Evolutionary conservation across 345 rosid genomes (phyloP).

Genomic region (Melastoma malabathricum): DNA sequence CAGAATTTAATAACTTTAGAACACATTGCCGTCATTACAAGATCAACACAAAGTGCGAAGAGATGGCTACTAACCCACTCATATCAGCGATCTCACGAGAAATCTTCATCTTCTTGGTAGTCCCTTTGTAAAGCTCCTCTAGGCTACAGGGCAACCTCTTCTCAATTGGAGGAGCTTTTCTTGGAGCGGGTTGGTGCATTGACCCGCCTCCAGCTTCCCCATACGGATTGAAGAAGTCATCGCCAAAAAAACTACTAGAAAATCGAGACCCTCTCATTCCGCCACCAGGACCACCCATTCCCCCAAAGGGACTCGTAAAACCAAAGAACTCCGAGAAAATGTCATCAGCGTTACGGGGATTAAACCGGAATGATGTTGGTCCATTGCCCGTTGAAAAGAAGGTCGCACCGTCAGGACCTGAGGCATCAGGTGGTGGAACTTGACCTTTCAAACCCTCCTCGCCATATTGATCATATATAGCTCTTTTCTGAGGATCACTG

Average conservation of each 20-base stretch:
- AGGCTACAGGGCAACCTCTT: slow-evolving; percentile 47
- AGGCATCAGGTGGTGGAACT: slow-evolving; percentile 59
- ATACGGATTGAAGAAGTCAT: slow-evolving; percentile 36
- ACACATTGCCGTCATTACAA: no score
- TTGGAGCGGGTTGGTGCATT: slow-evolving; percentile 10
- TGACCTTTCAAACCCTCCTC: slow-evolving; percentile 82
- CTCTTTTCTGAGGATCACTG: slow-evolving; percentile 75
- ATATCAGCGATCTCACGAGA: slow-evolving; percentile 62
- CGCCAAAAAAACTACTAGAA: slow-evolving; percentile 48
- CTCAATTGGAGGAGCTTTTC: slow-evolving; percentile 56
- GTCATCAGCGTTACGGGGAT: slow-evolving; percentile 59
- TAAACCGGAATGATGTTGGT: slow-evolving; percentile 42
- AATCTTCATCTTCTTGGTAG: slow-evolving; percentile 80
- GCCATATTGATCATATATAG: slow-evolving; percentile 69
- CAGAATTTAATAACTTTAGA: no score
- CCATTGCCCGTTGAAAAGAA: slow-evolving; percentile 62
- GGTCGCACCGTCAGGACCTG: slow-evolving; percentile 40
- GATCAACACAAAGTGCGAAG: background rate
- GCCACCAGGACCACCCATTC: slow-evolving; percentile 22
- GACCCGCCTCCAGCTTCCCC: slow-evolving; percentile 32
- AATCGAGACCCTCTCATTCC: slow-evolving; percentile 32
- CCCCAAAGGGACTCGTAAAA: slow-evolving; percentile 40
- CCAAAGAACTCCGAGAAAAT: slow-evolving; percentile 72
- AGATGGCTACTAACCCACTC: slow-evolving; percentile 38
- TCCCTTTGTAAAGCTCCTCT: slow-evolving; percentile 68